phyloP scores from a whole-genome alignment of 1,139 yeast genomes.

The Suhomyces maxii region DNA sequence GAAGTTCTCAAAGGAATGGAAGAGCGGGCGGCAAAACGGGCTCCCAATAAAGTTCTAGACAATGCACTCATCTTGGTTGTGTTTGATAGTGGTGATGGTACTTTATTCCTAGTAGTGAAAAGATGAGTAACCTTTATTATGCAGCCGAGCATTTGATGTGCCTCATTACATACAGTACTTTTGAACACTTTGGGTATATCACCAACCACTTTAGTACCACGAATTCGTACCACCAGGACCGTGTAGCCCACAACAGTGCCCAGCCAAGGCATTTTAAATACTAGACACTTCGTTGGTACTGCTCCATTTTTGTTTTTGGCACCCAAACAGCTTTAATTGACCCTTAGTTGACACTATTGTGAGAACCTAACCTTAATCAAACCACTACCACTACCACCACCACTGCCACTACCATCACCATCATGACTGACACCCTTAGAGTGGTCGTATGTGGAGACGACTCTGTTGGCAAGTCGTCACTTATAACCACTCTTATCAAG shows the following conservation, averaged over 20 bases:
- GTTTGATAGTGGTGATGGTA: neutral
- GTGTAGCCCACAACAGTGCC: no score
- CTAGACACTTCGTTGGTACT: no score
- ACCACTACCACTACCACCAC: neutral
- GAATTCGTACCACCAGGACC: no score
- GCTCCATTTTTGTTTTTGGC: no score
- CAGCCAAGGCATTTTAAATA: no score
- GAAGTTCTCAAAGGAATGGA: neutral
- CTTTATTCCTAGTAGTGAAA: neutral
- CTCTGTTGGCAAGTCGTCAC: constrained; percentile 78
- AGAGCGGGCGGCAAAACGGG: neutral
- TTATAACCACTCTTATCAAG: constrained; percentile 77
- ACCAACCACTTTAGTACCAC: no score
- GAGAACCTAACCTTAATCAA: neutral
- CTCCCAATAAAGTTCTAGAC: constrained; percentile 1
- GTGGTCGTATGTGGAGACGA: constrained; percentile 97
- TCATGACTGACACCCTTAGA: constrained; percentile 24
- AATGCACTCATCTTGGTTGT: constrained; percentile 1
- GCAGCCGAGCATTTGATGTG: neutral
- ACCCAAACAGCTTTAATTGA: no score
- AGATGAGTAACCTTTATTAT: constrained; percentile 2
- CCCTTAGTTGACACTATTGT: no score
- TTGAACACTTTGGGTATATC: no score
- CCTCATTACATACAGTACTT: neutral
- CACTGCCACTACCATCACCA: neutral